Evolutionary conservation across 805 yeast genomes (phyloP).

Genomic region (Candida fluviatilis): DNA sequence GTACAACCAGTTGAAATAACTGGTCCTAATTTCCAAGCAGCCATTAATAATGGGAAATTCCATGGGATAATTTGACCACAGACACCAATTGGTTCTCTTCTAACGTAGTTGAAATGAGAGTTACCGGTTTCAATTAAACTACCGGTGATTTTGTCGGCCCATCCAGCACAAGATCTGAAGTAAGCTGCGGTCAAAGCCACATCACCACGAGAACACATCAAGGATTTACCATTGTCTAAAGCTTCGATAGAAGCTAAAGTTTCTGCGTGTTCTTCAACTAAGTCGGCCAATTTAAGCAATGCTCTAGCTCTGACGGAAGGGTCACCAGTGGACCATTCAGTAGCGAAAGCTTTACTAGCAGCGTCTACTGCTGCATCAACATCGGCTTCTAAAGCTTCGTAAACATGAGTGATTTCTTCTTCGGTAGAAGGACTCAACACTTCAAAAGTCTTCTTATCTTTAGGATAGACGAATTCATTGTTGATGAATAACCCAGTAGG

Average conservation of each 20-base stretch:
- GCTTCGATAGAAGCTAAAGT: conserved; percentile 77
- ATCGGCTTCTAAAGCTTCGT: conserved; percentile 76
- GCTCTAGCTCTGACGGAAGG: conserved; percentile 65
- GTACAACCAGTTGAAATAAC: conserved; percentile 90
- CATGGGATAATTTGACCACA: conserved; percentile 96
- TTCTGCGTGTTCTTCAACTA: conserved; percentile 69
- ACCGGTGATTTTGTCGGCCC: conserved; percentile 85
- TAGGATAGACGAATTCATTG: conserved; percentile 68
- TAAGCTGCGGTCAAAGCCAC: conserved; percentile 64
- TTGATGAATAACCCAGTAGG: conserved; percentile 89
- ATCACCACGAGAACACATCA: conserved; percentile 67
- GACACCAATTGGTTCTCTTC: conserved; percentile 90
- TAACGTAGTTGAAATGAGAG: conserved; percentile 71
- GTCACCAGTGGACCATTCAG: conserved; percentile 62
- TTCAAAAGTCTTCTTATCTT: conserved; percentile 53
- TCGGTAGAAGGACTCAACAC: conserved; percentile 69
- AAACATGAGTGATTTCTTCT: conserved; percentile 61
- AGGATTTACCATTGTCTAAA: conserved; percentile 85
- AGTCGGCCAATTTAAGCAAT: conserved; percentile 69
- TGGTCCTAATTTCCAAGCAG: conserved; percentile 93
- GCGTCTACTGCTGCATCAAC: conserved; percentile 83
- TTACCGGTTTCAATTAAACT: conserved; percentile 69
- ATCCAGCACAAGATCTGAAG: conserved; percentile 84
- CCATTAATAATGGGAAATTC: conserved; percentile 94
- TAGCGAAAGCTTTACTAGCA: conserved; percentile 72